Percentiles rank a stretch among this genome's conserved stretches.
These are phyloP conservation scores for Rhizophagus clarus DNA, from an alignment of 192 early-diverging fungal species.

Conservation along the genomic window DNA sequence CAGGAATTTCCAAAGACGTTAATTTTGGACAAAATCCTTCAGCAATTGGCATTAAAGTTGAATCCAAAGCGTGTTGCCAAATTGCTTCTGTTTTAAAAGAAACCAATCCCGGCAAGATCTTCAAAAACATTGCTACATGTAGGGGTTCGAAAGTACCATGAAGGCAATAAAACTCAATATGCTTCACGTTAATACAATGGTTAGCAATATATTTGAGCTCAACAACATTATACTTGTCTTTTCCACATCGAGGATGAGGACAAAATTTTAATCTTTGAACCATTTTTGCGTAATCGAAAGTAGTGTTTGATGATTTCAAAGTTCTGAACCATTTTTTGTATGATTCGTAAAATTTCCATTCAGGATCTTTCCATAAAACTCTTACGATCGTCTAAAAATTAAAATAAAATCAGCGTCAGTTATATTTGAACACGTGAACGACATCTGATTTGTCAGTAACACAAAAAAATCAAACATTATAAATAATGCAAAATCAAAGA, in stretches of 20 bases:
- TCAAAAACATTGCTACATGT: not conserved
- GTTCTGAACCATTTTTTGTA: slow-evolving; percentile 7
- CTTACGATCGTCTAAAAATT: not conserved
- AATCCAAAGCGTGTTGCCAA: slow-evolving; percentile 9
- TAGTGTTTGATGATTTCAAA: not conserved
- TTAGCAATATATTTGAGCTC: slow-evolving; percentile 9
- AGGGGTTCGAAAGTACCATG: not conserved
- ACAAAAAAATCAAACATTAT: no score
- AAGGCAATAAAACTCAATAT: slow-evolving; percentile 20
- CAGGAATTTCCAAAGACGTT: slow-evolving; percentile 6
- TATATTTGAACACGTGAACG: not conserved
- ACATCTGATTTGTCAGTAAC: not conserved
- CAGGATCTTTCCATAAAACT: not conserved
- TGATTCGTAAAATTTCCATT: slow-evolving; percentile 12
- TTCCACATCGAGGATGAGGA: slow-evolving; percentile 1
- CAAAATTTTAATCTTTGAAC: not conserved
- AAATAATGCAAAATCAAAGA: not conserved
- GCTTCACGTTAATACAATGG: slow-evolving; percentile 3
- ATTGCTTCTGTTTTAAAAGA: not conserved
- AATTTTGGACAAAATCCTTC: slow-evolving; percentile 11
- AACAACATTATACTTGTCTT: not conserved
- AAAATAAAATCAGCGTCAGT: not conserved
- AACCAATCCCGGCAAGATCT: not conserved
- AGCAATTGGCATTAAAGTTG: not conserved
- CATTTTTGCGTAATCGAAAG: slow-evolving; percentile 10